Evolutionary conservation across 441 rosid genomes (phyloP).

Genomic region (Euphorbia celastroides): DNA sequence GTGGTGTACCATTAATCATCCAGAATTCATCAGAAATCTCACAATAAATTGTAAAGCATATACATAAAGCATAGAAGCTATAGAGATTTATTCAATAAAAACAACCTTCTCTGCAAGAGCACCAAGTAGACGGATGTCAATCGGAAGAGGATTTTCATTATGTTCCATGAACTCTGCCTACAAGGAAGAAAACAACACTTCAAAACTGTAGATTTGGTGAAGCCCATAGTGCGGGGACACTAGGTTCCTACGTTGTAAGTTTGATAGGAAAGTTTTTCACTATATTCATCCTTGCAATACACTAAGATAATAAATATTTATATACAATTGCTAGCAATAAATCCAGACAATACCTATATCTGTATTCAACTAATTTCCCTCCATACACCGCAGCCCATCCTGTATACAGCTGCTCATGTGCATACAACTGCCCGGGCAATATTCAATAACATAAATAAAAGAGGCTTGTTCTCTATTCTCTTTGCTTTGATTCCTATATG

Average conservation of each 20-base stretch:
- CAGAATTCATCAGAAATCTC: slow-evolving; percentile 4
- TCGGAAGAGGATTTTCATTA: slow-evolving; percentile 98
- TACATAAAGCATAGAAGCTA: slow-evolving; percentile 12
- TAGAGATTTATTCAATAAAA: slow-evolving; percentile 7
- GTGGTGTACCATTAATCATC: slow-evolving; percentile 19
- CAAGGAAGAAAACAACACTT: slow-evolving; percentile 15
- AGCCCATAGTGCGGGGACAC: not conserved
- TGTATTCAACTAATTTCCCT: no score
- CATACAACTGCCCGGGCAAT: no score
- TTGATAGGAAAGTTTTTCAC: no score
- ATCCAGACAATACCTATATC: no score
- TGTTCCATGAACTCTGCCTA: slow-evolving; percentile 99
- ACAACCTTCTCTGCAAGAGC: slow-evolving; percentile 99
- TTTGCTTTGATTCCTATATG: not conserved
- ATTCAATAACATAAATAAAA: no score
- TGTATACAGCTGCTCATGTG: no score
- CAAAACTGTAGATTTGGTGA: not conserved
- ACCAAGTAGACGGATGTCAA: slow-evolving; percentile 98
- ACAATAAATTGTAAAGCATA: not conserved
- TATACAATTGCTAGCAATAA: no score
- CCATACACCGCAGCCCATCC: no score
- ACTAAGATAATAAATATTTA: no score
- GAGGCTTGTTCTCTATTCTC: not conserved
- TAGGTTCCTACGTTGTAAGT: not conserved
- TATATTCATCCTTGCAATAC: no score